These are phyloP conservation scores for Gentiana dahurica DNA, from an alignment of 257 asterid genomes.

Conservation along the genomic window DNA sequence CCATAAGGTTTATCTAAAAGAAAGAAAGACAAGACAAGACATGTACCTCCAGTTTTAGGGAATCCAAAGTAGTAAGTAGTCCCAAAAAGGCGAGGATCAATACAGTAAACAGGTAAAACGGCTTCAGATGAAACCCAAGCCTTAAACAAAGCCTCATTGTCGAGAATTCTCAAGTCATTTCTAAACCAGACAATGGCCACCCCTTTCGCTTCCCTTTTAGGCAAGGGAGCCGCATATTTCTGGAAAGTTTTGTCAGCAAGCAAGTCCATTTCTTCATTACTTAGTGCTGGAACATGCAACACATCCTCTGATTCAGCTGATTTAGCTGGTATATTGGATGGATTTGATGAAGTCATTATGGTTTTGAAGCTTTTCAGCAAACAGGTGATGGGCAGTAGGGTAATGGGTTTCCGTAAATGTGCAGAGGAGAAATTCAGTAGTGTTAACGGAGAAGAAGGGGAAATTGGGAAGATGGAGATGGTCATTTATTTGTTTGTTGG, in stretches of 20 bases:
- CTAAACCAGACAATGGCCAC: conserved; percentile 88
- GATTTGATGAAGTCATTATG: conserved; percentile 15
- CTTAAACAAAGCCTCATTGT: conserved; percentile 65
- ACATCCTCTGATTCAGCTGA: conserved; percentile 13
- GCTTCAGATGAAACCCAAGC: conserved; percentile 78
- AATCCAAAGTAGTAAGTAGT: conserved; percentile 65
- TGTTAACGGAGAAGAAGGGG: too few species aligned
- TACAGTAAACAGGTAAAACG: conserved; percentile 77
- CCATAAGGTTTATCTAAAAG: too few species aligned
- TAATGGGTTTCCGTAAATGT: neutral
- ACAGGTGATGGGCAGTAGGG: too few species aligned
- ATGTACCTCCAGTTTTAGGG: conserved; percentile 91
- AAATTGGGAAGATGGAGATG: too few species aligned
- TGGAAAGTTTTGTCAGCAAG: conserved; percentile 32
- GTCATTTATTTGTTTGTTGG: too few species aligned
- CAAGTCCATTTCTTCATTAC: conserved; percentile 47
- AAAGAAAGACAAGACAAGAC: too few species aligned
- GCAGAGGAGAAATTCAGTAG: too few species aligned
- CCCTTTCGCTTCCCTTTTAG: conserved; percentile 56
- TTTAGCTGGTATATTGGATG: conserved; percentile 24
- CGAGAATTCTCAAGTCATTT: conserved; percentile 76
- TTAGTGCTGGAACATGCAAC: conserved; percentile 52
- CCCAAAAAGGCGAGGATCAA: conserved; percentile 61
- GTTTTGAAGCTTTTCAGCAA: neutral
- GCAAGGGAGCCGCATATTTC: conserved; percentile 30